Conservation (phyloP, 176 grass and related monocot genomes). For the Metroxylon sagu region DNA sequence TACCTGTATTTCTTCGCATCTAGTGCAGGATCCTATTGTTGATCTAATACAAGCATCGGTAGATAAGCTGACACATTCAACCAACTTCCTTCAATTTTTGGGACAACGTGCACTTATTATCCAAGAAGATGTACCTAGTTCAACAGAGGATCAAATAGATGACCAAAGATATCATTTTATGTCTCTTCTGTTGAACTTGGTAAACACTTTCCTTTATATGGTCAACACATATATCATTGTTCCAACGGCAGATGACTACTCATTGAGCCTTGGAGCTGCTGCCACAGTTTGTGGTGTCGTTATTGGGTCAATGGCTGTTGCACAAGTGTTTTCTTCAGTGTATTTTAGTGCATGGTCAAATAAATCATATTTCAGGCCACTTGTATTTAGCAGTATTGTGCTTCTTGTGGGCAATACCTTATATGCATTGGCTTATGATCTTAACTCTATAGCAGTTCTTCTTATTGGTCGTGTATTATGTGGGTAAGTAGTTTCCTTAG, state of each 20-base stretch:
- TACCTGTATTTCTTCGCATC: background rate
- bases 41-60: conserved; percentile 16
- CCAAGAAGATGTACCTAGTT: conserved; percentile 6
- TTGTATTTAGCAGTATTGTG: conserved; percentile 16
- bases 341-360: conserved; percentile 27
- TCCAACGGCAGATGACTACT: conserved; percentile 20
- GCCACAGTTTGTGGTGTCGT: conserved; percentile 21
- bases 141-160: conserved; percentile 5
- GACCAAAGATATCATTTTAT: conserved; percentile 17
- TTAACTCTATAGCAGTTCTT: conserved; percentile 6
- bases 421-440: conserved; percentile 19
- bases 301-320: conserved; percentile 23
- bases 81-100: conserved; percentile 18
- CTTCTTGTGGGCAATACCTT: conserved; percentile 14
- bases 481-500: conserved; percentile 13
- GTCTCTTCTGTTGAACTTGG: conserved; percentile 19
- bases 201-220: conserved; percentile 17
- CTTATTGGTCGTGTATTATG: conserved; percentile 12
- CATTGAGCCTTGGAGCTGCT: conserved; percentile 16
- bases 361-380: conserved; percentile 18
- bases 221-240: conserved; percentile 19
- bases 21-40: conserved; percentile 8
- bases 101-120: conserved; percentile 19
- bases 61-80: conserved; percentile 12
- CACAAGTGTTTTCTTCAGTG: conserved; percentile 18